Base-by-base conservation (phyloP, 2,329 filamentous ascomycete genomes). In the Epichloe gansuensis region DNA sequence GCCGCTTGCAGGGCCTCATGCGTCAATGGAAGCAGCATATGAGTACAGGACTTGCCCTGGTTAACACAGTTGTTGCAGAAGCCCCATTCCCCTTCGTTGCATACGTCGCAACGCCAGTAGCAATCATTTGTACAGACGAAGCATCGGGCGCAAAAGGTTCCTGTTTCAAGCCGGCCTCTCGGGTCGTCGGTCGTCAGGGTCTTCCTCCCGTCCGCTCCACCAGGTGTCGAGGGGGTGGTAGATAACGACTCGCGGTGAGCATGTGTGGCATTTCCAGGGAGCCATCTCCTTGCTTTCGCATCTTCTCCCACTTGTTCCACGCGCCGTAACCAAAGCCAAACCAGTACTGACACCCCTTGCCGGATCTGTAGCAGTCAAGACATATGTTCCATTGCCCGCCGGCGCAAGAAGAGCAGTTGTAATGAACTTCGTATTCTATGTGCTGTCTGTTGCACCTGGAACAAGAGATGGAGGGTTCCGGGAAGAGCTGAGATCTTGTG, bases 81-180 rank as follows among this genome's bases (percentile, higher is more conserved):
- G 0, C 91, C 91, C 91, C 91, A 97, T 63, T 94, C 91, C 5
- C 89, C 91, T 56, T 93, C 83, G 61, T 95, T 95, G 69, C 91
- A 97, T 28, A 77, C 67, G 54, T 86, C 81, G 66, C 91, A 97
- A 56, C 87, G 83, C 91, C 91, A 97, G 68, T 88, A 95, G 67
- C 88, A 93, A 50, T 85, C 79, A 61, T 94, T 91, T 0, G 88
- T 78, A 72, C 82, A 86, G 0, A 78, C 73, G 17, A 77, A 72
- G 65, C 91, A 96, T 47, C 78, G 77, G 39, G 85, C 81, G 65
- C 91, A 97, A 66, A 96, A 96, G 5, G 88, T 83, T 21, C 91
- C 91, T 50, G 80, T 83, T 66, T 93, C 82, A 1, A 93, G 69
- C 25, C 88, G 75, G 41, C 76, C 75, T 4, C 73, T 70, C 0